Evolutionary conservation across 352 stramenopile genomes (phyloP), one percentile per base, ranked within the genome.

Genomic region (Globisporangium takayamanum): DNA sequence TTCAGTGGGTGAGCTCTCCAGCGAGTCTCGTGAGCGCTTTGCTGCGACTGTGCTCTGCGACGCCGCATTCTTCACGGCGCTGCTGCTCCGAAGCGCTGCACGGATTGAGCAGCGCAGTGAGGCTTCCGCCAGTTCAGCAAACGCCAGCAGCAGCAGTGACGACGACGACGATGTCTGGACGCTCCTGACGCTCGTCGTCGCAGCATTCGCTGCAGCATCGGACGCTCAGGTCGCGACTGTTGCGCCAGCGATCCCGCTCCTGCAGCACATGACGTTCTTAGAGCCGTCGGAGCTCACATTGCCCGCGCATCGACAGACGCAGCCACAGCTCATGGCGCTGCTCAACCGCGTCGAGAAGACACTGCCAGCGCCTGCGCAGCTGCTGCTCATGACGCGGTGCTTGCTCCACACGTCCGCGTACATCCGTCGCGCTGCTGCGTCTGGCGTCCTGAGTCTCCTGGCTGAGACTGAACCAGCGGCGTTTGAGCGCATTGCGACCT

Each of bases 251-350:
- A 50, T 85, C 25, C 69, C 78, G n/a, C 22, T 84, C 36, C 44
- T 88, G 11, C 78, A 88, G 50, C 75, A 86, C 30, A 82, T 84
- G 50, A 73, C 78, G 22, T 88, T 86, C 46, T 56, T 73, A 11
- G 72, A 88, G 28, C 52, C 63, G 6, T 67, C 63, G 1, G 66
- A 70, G 25, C 55, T 60, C 3, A 61, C 54, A 39, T 39, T 12
- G n/a, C 41, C 16, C 15, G 45, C 61, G 42, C 65, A 76, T 42
- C 67, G 63, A 28, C 60, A 41, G 41, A 54, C 60, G 15, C 71
- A 85, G 45, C 66, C 72, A 11, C 59, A 68, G 54, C 53, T 88
- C 7, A 70, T 70, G 28, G 52, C 70, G 46, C 18, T 86, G 5
- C 57, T 84, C 5, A 82, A 84, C 62, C 64, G 58, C 60, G 18